A percentile compares a stretch with the other conserved stretches of the same genome.
Conservation (phyloP, 192 early-diverging fungal species). For the Backusella macrospora region DNA sequence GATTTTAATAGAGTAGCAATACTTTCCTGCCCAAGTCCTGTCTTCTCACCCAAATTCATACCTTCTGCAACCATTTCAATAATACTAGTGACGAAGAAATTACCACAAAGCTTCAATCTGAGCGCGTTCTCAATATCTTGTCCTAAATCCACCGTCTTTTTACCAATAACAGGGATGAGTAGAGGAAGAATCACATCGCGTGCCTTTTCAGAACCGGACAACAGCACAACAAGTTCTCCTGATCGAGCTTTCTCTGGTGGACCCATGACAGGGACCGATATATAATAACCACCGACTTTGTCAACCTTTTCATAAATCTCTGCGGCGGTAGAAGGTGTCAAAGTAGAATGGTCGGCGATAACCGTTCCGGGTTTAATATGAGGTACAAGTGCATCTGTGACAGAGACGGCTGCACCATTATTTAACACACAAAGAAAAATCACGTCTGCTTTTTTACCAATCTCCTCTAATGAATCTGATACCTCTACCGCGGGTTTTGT, state of each 20-base stretch:
- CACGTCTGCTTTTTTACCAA: slow-evolving; percentile 48
- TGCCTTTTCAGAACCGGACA: slow-evolving; percentile 46
- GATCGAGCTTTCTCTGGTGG: slow-evolving; percentile 47
- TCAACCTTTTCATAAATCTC: slow-evolving; percentile 35
- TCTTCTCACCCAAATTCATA: slow-evolving; percentile 55
- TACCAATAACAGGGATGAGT: slow-evolving; percentile 50
- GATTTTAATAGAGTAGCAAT: slow-evolving; percentile 53
- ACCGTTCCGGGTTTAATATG: slow-evolving; percentile 33
- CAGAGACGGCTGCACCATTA: slow-evolving; percentile 48
- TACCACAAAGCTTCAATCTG: slow-evolving; percentile 66
- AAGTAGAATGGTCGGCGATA: slow-evolving; percentile 64
- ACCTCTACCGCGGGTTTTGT: slow-evolving; percentile 29
- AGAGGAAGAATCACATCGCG: slow-evolving; percentile 33
- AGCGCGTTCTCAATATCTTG: slow-evolving; percentile 45
- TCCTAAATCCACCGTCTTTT: slow-evolving; percentile 51
- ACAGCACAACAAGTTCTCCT: slow-evolving; percentile 54
- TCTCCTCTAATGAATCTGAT: slow-evolving; percentile 36
- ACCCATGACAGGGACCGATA: slow-evolving; percentile 38
- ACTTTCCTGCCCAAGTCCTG: slow-evolving; percentile 52
- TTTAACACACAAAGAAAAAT: slow-evolving; percentile 65
- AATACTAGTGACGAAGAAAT: slow-evolving; percentile 61
- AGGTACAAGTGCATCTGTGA: neutral
- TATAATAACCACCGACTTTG: slow-evolving; percentile 12
- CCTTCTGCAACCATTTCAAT: slow-evolving; percentile 68
- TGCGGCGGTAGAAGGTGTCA: slow-evolving; percentile 46